Base-by-base conservation (phyloP, 2,329 filamentous ascomycete species). In the Aspergillus hortae region DNA sequence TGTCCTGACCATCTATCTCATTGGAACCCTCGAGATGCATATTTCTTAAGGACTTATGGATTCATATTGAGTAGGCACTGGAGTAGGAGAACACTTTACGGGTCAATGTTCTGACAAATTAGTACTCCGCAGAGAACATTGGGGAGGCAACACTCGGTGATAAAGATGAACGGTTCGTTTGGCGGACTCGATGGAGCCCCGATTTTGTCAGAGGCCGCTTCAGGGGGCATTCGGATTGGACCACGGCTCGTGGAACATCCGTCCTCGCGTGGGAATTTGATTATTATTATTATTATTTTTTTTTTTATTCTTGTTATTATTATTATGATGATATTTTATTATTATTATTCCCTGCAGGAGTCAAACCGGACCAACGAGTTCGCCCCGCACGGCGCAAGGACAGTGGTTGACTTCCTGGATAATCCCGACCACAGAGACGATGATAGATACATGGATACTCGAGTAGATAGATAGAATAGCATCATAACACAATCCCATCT, bases 221-320 rank as follows among this genome's bases (percentile, higher is more conserved):
- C 17, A 47, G 15, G 25, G 19, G 21, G 38, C 6, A 40, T 27
- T 3, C 21, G 23, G 38, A 40, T 25, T 25, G 21, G 19, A 21
- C 45, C 25, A 41, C 25, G 23, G 32, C 49, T 49, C 51, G 51
- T 56, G 46, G 48, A 44, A 52, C 49, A 49, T 53, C 54, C 55
- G 53, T 59, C 48, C 48, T 54, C 51, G 55, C 53, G 53, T 57
- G 53, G 51, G 44, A 46, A 46, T 23, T 15, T n/a, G n/a, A 7
- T 21, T 32, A 46, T 41, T 19, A 40, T 40, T 27, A 15, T 21
- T 15, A 10, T 19, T 41, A 14, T 19, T 23, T 23, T 6, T 23
- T 23, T 23, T 23, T 6, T 23, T 23, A 23, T 44, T 15, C 19
- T 14, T 42, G 10, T 38, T 19, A 40, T 40, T 27, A 15, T 21